These are phyloP conservation scores for Auriscalpium orientale DNA, from an alignment of 768 basidiomycete species.

Conservation along the genomic window DNA sequence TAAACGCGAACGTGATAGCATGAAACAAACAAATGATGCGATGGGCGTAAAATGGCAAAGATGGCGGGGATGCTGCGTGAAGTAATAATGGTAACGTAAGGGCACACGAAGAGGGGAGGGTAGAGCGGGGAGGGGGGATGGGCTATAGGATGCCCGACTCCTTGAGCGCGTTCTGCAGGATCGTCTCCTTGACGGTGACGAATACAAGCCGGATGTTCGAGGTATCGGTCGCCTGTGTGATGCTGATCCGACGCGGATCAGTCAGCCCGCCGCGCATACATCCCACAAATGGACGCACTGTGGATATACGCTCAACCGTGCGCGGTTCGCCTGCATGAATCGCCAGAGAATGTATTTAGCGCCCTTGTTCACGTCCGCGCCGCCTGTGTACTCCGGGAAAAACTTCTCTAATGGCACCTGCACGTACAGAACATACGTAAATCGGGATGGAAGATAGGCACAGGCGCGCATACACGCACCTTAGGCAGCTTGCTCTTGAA, in stretches of 20 bases:
- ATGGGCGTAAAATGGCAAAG: too few relatives aligned
- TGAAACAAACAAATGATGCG: too few relatives aligned
- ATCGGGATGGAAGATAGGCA: neutral
- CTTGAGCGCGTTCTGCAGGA: constrained; percentile 79
- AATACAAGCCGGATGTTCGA: constrained; percentile 77
- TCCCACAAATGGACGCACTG: constrained; percentile 45
- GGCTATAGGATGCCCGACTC: constrained; percentile 73
- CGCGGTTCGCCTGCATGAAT: constrained; percentile 88
- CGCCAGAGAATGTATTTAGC: constrained; percentile 93
- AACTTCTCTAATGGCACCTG: constrained; percentile 70
- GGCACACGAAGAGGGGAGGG: too few relatives aligned
- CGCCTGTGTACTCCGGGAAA: constrained; percentile 87
- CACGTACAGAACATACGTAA: neutral
- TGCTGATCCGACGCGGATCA: constrained; percentile 28
- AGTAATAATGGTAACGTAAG: too few relatives aligned
- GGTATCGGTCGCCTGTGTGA: constrained; percentile 88
- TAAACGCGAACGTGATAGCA: too few relatives aligned
- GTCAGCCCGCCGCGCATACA: neutral
- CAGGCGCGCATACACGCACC: constrained; percentile 11
- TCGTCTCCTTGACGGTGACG: constrained; percentile 89
- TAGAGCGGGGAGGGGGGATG: neutral
- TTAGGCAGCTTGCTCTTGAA: constrained; percentile 70
- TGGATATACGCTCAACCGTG: constrained; percentile 80
- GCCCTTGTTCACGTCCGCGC: constrained; percentile 86
- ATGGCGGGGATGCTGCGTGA: too few relatives aligned